Percentiles rank a stretch among this genome's conserved stretches.
phyloP scores from a whole-genome alignment of 805 yeast genomes.

The Yarrowia deformans region DNA sequence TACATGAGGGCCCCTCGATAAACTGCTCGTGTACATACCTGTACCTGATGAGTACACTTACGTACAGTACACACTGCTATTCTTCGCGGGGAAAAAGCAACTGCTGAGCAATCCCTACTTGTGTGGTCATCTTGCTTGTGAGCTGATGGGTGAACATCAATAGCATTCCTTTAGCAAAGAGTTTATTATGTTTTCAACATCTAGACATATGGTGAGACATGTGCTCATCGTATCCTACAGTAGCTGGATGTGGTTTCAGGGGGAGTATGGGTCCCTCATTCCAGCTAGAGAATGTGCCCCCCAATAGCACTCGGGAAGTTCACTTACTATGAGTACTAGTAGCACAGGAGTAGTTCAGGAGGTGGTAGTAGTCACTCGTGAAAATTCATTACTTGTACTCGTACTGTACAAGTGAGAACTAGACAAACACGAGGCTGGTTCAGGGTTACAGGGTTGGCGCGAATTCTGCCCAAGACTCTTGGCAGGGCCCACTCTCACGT shows the following conservation, averaged over 20 bases:
- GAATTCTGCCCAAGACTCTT: slow-evolving; percentile 5
- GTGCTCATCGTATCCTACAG: not conserved
- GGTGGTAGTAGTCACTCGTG: no score
- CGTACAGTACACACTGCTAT: no score
- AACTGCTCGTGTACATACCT: no score
- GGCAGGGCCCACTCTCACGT: slow-evolving; percentile 9
- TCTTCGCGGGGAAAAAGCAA: not conserved
- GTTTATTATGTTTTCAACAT: not conserved
- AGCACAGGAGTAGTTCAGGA: no score
- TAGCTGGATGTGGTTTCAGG: not conserved
- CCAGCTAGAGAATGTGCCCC: not conserved
- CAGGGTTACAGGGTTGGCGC: not conserved
- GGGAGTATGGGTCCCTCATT: not conserved
- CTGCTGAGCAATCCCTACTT: not conserved
- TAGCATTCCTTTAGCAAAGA: not conserved
- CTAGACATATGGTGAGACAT: slow-evolving; percentile 1
- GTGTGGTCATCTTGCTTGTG: not conserved
- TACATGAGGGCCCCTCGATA: no score
- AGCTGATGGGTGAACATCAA: not conserved
- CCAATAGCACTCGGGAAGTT: no score
- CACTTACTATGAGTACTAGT: not conserved
- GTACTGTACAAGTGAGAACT: not conserved
- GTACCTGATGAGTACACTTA: no score
- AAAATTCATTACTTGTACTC: no score
- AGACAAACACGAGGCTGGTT: slow-evolving; percentile 1